Percentiles rank a stretch among this genome's conserved stretches.
phyloP scores from a whole-genome alignment of 345 rosid genomes.

The Corymbia maculata region DNA sequence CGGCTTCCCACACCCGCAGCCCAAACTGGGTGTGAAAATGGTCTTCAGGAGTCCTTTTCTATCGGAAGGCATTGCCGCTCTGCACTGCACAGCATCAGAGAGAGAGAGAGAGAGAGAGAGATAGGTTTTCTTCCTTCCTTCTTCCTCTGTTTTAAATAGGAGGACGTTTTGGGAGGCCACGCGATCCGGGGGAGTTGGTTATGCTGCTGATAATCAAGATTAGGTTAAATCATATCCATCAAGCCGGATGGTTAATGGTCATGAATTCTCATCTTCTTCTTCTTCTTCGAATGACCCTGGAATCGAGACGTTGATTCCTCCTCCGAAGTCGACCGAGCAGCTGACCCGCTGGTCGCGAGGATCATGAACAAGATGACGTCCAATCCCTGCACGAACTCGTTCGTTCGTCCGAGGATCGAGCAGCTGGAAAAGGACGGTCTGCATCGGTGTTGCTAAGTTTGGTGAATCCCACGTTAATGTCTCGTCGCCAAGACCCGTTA shows the following conservation, averaged over 20 bases:
- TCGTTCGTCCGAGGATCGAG: background rate
- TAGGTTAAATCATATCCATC: background rate
- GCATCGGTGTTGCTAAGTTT: background rate
- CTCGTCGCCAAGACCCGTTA: background rate
- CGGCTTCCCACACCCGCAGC: conserved; percentile 15
- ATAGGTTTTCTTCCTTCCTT: background rate
- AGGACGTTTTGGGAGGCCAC: background rate
- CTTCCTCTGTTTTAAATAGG: background rate
- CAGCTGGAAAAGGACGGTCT: background rate
- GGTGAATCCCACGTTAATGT: background rate
- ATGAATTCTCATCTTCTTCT: background rate
- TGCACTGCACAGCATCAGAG: background rate
- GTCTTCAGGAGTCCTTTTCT: conserved; percentile 8
- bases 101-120: background rate
- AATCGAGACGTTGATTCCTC: background rate
- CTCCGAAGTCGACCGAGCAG: background rate
- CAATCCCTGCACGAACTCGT: background rate
- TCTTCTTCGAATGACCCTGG: background rate
- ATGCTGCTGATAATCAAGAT: background rate
- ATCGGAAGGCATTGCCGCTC: background rate
- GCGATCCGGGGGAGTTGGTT: background rate
- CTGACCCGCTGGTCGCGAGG: background rate
- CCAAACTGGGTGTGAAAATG: background rate
- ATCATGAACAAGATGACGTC: background rate
- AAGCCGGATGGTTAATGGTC: background rate